phyloP scores from a whole-genome alignment of 257 asterid species.

The Solanum habrochaites region DNA sequence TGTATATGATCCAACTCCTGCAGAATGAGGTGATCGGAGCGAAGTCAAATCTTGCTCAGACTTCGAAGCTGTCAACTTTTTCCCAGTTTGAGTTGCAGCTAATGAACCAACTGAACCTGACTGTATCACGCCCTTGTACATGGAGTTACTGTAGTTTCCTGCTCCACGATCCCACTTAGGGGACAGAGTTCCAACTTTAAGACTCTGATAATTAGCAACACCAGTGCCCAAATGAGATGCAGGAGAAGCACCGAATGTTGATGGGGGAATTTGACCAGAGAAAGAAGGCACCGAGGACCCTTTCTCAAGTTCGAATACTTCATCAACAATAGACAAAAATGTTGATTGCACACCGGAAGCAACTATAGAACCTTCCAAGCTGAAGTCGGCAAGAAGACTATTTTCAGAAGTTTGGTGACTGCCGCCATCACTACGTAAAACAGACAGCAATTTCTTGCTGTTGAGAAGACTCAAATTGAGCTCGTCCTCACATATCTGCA shows the following conservation, averaged over 20 bases:
- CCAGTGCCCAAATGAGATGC: slow-evolving; percentile 52
- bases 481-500: slow-evolving; percentile 75
- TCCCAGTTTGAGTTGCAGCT: slow-evolving; percentile 30
- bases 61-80: slow-evolving; percentile 51
- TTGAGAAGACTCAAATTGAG: slow-evolving; percentile 79
- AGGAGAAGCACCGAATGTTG: slow-evolving; percentile 37
- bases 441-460: slow-evolving; percentile 30
- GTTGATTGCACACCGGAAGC: slow-evolving; percentile 33
- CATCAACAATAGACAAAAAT: slow-evolving; percentile 85
- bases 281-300: slow-evolving; percentile 34
- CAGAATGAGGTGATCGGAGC: slow-evolving; percentile 55
- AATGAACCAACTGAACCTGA: slow-evolving; percentile 56
- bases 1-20: slow-evolving; percentile 41
- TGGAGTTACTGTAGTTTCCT: slow-evolving; percentile 17
- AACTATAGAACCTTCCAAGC: slow-evolving; percentile 36
- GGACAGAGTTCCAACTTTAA: slow-evolving; percentile 47
- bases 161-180: slow-evolving; percentile 60
- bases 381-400: slow-evolving; percentile 31
- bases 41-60: slow-evolving; percentile 86
- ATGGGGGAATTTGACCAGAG: slow-evolving; percentile 34
- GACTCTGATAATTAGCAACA: slow-evolving; percentile 25
- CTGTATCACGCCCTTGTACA: slow-evolving; percentile 37
- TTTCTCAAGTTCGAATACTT: slow-evolving; percentile 88
- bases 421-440: slow-evolving; percentile 21
- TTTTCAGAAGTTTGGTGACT: slow-evolving; percentile 37